phyloP scores from a whole-genome alignment of 306 rosid species.

The Oxytropis ochrocephala region DNA sequence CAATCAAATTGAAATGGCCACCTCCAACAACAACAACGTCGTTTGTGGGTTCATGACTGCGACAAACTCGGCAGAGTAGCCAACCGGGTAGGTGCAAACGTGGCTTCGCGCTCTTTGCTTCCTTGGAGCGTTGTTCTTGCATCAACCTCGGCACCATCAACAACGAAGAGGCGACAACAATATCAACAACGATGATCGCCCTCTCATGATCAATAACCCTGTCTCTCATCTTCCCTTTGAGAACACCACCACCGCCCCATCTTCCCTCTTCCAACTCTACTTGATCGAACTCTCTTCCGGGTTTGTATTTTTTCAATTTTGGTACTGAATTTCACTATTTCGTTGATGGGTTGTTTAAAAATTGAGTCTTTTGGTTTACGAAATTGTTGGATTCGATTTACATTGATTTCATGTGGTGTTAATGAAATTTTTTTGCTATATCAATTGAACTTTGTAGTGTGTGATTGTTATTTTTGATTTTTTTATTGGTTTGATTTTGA shows the following conservation, averaged over 20 bases:
- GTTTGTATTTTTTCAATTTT: neutral
- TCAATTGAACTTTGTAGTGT: neutral
- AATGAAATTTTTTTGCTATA: neutral
- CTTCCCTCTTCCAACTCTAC: neutral
- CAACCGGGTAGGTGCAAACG: slow-evolving; percentile 49
- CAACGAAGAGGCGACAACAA: slow-evolving; percentile 30
- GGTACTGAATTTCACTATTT: neutral
- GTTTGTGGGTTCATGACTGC: too few species aligned
- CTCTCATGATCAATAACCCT: slow-evolving; percentile 23
- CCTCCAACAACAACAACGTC: too few species aligned
- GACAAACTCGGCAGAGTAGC: too few species aligned
- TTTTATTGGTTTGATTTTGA: neutral
- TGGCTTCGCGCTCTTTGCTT: slow-evolving; percentile 57
- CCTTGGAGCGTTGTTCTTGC: slow-evolving; percentile 70
- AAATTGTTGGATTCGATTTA: neutral
- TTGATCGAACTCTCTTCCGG: neutral
- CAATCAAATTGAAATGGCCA: neutral
- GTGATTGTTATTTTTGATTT: neutral
- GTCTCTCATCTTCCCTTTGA: neutral
- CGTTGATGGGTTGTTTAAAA: too few species aligned
- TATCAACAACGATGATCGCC: slow-evolving; percentile 24
- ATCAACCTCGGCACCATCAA: slow-evolving; percentile 60
- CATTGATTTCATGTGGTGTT: neutral
- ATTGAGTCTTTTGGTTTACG: neutral
- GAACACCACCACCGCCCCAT: neutral